Evolutionary conservation across 305 asterid species (phyloP), one percentile per base, ranked within the genome.

Genomic region (Solanum hybrid): DNA sequence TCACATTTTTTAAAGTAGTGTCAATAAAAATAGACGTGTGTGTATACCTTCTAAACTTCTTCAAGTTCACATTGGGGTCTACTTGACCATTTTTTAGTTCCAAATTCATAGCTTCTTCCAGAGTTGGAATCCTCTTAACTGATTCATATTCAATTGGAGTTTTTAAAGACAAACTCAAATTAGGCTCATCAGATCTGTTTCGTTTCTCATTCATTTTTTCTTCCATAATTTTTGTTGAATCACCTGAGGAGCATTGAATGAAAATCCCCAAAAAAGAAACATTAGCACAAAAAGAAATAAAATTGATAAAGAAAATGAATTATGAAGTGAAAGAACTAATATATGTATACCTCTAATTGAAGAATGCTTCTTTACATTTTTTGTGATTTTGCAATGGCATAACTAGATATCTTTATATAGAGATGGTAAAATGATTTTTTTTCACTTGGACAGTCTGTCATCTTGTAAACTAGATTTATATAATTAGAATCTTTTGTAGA

Each of bases 31-130:
- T 56, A 56, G 24, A 56, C 0, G 4, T 56, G 60, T 56, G 60
- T 17, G 69, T 56, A 4, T 8, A 91, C 91, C 93, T 92, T 79
- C 92, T 89, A 2, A 91, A 90, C 89, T 89, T 91, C 51, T 72
- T 87, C 13, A 1, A 9, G 77, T 93, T 92, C 37, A 90, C 14
- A 64, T 84, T 75, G 2, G 89, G 89, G 45, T 89, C 88, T 15
- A 91, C 27, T 35, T 17, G 66, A 10, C 92, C 94, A 17, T 78
- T 12, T 36, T 87, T 90, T 2, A 90, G 60, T 88, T 93, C 94
- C 38, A 88, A 22, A 35, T 91, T 91, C 7, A 92, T 10, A 4
- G 93, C 93, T 89, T 87, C 86, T 4, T 91, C 94, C 3, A 94
- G 94, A 10, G 88, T 88, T 6, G 51, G 4, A 14, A 42, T 35